Evolutionary conservation across 2,329 filamentous ascomycete species (phyloP).

Genomic region (Sporothrix schenckii): DNA sequence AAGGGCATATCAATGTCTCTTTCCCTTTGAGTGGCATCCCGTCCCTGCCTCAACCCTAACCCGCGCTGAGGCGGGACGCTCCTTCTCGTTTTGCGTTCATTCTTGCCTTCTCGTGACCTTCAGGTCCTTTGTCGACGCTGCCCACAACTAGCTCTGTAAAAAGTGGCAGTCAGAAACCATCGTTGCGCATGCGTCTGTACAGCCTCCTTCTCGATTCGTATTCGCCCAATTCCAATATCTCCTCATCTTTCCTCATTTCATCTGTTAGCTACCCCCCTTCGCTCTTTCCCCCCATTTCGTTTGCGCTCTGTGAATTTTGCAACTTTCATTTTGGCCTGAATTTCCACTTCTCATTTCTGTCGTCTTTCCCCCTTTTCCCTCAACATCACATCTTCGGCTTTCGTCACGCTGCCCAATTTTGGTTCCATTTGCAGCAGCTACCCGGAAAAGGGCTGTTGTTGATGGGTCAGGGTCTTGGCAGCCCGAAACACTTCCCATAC

Average conservation of each 20-base stretch:
- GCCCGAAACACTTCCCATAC: conserved; percentile 21
- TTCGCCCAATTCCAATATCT: conserved; percentile 7
- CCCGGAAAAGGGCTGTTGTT: conserved; percentile 14
- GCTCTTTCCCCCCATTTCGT: background rate
- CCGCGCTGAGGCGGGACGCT: background rate
- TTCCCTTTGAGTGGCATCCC: conserved; percentile 5
- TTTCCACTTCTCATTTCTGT: background rate
- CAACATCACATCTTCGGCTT: background rate
- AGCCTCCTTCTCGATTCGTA: conserved; percentile 25
- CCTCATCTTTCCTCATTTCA: background rate
- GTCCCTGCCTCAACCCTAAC: conserved; percentile 7
- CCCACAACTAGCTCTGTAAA: background rate
- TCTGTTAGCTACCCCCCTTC: background rate
- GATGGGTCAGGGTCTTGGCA: conserved; percentile 14
- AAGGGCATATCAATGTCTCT: conserved; percentile 11
- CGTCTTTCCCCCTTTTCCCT: background rate
- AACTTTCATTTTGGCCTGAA: background rate
- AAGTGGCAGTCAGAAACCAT: background rate
- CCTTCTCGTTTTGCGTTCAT: conserved; percentile 13
- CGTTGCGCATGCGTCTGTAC: conserved; percentile 2
- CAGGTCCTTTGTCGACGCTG: background rate
- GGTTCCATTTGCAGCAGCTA: background rate
- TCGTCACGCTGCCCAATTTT: background rate
- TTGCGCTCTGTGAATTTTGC: background rate
- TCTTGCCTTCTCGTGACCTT: background rate